phyloP scores from a whole-genome alignment of 1,139 yeast species.

The Kodamaea suecica region DNA sequence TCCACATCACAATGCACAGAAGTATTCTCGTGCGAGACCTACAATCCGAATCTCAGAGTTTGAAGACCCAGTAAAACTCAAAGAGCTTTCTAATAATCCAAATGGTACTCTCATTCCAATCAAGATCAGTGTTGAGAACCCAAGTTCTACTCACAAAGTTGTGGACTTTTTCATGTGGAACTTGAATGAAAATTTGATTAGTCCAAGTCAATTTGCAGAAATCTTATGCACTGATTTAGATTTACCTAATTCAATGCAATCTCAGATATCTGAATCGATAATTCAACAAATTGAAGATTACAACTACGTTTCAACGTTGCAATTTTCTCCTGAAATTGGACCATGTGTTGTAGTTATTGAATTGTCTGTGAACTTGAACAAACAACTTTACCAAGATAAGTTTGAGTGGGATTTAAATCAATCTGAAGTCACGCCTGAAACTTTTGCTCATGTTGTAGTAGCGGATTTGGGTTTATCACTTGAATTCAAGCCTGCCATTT shows the following conservation, averaged over 20 bases:
- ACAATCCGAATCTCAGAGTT: constrained; percentile 29
- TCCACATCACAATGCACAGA: constrained; percentile 23
- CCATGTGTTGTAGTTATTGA: constrained; percentile 78
- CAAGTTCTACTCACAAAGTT: constrained; percentile 55
- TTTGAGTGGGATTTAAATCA: constrained; percentile 89
- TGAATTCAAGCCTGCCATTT: constrained; percentile 88
- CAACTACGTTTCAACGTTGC: constrained; percentile 51
- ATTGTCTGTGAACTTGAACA: constrained; percentile 78
- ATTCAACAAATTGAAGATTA: constrained; percentile 79
- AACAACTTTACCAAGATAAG: constrained; percentile 83
- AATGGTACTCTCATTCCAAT: constrained; percentile 68
- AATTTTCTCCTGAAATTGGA: constrained; percentile 54
- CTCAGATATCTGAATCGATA: constrained; percentile 68
- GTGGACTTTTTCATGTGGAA: constrained; percentile 92
- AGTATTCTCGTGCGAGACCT: constrained; percentile 34
- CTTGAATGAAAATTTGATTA: constrained; percentile 67
- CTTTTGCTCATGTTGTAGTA: constrained; percentile 78
- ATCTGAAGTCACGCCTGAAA: constrained; percentile 71
- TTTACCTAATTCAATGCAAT: constrained; percentile 60
- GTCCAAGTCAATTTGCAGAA: constrained; percentile 82
- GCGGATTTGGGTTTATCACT: constrained; percentile 79
- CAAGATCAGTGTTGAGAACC: constrained; percentile 69
- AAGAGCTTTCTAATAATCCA: constrained; percentile 28
- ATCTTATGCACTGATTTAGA: constrained; percentile 82
- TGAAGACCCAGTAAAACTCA: constrained; percentile 22